Evolutionary conservation across 805 yeast genomes (phyloP), one percentile per base, ranked within the genome.

Genomic region (Saccharomycopsis capsularis): DNA sequence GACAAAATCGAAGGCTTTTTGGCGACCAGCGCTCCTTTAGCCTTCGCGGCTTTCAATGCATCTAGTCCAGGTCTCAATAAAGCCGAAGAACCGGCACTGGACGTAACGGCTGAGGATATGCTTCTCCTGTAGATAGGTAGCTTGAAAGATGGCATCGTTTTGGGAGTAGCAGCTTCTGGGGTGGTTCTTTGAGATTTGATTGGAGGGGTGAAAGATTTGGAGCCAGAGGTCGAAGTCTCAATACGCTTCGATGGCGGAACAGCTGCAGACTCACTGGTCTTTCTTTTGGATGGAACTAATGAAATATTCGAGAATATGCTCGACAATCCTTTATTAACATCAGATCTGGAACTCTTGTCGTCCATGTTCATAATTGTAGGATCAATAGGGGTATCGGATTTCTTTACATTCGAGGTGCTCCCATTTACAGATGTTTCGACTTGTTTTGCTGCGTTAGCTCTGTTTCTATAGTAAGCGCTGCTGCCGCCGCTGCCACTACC

Each of bases 1-100:
- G 49, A 32, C 19, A 51, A 48, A 39, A 51, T 47, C 15, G 54
- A 51, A n/a, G 54, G 54, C 32, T 51, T 51, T 24, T 40, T 47
- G 19, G 42, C 35, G 5, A 24, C 44, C 3, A 21, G 18, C 39
- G 16, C 16, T 39, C 9, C n/a, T 30, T 13, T 42, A 23, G n/a
- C 6, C 7, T 21, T 39, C 13, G 19, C 29, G 19, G 13, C 9
- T 7, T 18, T 34, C 38, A 34, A 9, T 5, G 15, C 42, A 39
- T 9, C n/a, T 6, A 36, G 39, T 9, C 39, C 25, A 39, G 42
- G 9, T 23, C 16, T 39, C 25, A 21, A 7, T 5, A 24, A 39
- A 18, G 29, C 25, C 11, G 29, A 39, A 15, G 32, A 5, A 7
- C 23, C 22, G 19, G 5, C 18, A 34, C 19, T 34, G 19, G 19